Evolutionary conservation across 2,329 filamentous ascomycete genomes (phyloP).

Genomic region (Diplodia scrobiculata): DNA sequence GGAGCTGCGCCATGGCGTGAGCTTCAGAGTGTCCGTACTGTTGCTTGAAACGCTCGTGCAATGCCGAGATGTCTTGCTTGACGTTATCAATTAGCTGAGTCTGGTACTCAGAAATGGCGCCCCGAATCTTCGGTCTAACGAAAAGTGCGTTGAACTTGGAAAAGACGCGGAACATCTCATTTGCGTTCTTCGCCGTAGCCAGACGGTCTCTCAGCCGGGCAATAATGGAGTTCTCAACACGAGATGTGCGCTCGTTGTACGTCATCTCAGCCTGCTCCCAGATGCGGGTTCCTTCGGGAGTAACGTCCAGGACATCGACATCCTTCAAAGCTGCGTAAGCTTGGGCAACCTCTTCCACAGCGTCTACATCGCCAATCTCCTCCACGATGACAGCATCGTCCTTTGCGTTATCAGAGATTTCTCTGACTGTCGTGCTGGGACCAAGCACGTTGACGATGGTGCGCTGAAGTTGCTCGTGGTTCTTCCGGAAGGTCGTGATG

Average conservation of each 20-base stretch:
- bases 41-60: slow-evolving; percentile 97
- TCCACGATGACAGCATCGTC: slow-evolving; percentile 69
- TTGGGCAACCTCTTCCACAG: slow-evolving; percentile 91
- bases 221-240: slow-evolving; percentile 99
- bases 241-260: slow-evolving; percentile 95
- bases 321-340: slow-evolving; percentile 93
- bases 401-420: slow-evolving; percentile 37
- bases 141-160: slow-evolving; percentile 99
- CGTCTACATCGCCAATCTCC: slow-evolving; percentile 95
- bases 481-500: slow-evolving; percentile 89
- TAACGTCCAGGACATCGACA: slow-evolving; percentile 91
- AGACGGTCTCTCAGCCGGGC: slow-evolving; percentile 87
- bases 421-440: slow-evolving; percentile 51
- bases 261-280: slow-evolving; percentile 94
- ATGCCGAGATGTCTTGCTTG: slow-evolving; percentile 86
- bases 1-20: slow-evolving; percentile 95
- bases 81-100: slow-evolving; percentile 97
- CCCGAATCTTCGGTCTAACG: slow-evolving; percentile 96
- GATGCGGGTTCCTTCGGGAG: slow-evolving; percentile 80
- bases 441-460: slow-evolving; percentile 98
- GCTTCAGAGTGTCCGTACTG: slow-evolving; percentile 98
- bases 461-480: slow-evolving; percentile 94
- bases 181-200: slow-evolving; percentile 93
- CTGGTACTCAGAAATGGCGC: slow-evolving; percentile 97
- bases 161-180: slow-evolving; percentile 99